Conservation (phyloP, 352 stramenopile genomes). For the Phytophthora citricola region DNA sequence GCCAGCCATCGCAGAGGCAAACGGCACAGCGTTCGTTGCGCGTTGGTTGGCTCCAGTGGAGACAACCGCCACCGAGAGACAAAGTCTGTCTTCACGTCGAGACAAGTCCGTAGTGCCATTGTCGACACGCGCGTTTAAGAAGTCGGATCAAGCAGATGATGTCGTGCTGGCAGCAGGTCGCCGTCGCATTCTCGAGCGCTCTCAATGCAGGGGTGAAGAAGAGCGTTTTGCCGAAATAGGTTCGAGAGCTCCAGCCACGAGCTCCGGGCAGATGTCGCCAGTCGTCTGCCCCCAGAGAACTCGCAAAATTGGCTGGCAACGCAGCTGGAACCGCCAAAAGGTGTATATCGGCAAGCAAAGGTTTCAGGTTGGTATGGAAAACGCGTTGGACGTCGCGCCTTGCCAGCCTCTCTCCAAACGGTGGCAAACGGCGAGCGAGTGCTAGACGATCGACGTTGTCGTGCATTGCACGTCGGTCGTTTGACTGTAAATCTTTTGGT, state of each 20-base stretch:
- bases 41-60: background rate
- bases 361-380: background rate
- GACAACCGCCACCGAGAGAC: background rate
- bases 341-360: background rate
- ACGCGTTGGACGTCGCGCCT: background rate
- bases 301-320: conserved; percentile 1
- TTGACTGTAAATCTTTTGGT: conserved; percentile 1
- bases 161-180: conserved; percentile 15
- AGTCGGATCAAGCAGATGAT: conserved; percentile 19
- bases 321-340: conserved; percentile 2
- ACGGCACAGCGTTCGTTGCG: background rate
- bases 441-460: conserved; percentile 16
- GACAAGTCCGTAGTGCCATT: conserved; percentile 7
- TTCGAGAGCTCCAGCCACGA: conserved; percentile 11
- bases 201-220: conserved; percentile 1
- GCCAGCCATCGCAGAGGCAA: background rate
- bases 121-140: conserved; percentile 19
- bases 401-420: too few relatives aligned
- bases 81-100: conserved; percentile 14
- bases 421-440: background rate
- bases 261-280: conserved; percentile 15
- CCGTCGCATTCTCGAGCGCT: conserved; percentile 14
- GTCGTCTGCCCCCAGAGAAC: conserved; percentile 20
- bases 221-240: conserved; percentile 13
- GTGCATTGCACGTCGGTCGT: conserved; percentile 7